Evolutionary conservation across 2,329 filamentous ascomycete species (phyloP).

Genomic region (Bipolaris cookei): DNA sequence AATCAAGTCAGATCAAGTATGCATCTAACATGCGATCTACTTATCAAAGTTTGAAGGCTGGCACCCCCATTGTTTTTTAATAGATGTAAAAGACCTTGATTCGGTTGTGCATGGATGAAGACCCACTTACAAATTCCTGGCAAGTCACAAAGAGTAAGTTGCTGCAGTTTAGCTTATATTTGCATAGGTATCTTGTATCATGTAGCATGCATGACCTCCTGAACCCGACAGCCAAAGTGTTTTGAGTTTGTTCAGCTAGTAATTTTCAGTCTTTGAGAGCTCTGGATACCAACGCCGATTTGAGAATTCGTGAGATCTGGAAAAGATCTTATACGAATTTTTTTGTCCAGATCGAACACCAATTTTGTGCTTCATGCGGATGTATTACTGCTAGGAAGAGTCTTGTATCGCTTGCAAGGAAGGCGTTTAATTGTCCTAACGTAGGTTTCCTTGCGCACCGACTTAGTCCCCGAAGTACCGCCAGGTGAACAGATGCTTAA

Average conservation of each 20-base stretch:
- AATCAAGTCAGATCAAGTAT: not conserved
- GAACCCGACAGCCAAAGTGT: not conserved
- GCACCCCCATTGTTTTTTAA: too few species aligned
- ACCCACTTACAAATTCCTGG: not conserved
- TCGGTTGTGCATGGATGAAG: not conserved
- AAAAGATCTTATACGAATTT: not conserved
- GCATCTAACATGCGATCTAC: not conserved
- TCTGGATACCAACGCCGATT: not conserved
- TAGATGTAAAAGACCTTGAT: not conserved
- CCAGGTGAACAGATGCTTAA: not conserved
- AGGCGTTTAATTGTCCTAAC: not conserved
- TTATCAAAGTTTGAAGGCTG: too few species aligned
- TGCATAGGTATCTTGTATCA: not conserved
- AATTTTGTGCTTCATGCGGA: not conserved
- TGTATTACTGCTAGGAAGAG: not conserved
- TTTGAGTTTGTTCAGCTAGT: not conserved
- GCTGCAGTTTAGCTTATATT: not conserved
- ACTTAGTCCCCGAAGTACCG: not conserved
- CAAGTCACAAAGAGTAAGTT: not conserved
- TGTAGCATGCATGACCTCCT: not conserved
- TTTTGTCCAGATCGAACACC: not conserved
- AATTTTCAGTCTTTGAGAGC: not conserved
- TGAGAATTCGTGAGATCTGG: not conserved
- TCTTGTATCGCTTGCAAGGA: too few species aligned
- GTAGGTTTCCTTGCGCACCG: not conserved